Base-by-base conservation (phyloP, 768 basidiomycete genomes). In the Auricularia heimuer region DNA sequence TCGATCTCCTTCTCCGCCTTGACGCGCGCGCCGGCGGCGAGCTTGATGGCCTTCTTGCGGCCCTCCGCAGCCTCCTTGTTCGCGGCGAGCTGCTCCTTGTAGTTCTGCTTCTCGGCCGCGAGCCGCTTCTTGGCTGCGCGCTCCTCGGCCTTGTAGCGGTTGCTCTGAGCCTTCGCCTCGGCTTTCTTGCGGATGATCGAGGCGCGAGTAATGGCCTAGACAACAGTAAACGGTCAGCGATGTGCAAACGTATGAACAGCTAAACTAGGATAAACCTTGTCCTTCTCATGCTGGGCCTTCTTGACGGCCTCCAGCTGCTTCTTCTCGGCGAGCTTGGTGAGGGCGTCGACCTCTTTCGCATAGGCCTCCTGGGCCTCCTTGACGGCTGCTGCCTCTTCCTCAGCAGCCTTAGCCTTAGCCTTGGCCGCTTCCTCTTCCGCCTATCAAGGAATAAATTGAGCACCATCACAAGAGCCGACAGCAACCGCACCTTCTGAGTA, bases 111-210 rank as follows among this genome's bases (percentile, higher is more conserved):
- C 56, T 33, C 56, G 8, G 56, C 56, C 11, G 56, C 56, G 56
- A 33, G 34, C 4, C 56, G 24, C 24, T 60, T 60, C 56, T 60
- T 60, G 56, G 56, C 56, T 4, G 56, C 56, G 12, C 34, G 24
- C 56, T 60, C 56, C 56, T 60, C 56, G 29, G 34, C 56, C 56
- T 60, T 60, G 56, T 60, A 60, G 21, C 56, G 56, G 56, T 33
- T 33, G 56, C 7, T 8, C 7, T 8, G 4, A 24, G 56, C 56
- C 56, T 60, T 60, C 16, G 29, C 21, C 24, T 60, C 56, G 12
- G n/a, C 34, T 24, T 60, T 60, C 29, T 36, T 29, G 56, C 56
- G 56, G n/a, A 60, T 60, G 29, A 60, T 60, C 21, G 21, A 29
- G 8, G 56, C 56, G 14, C 56, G 56, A 6, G 56, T 60, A 24